These are phyloP conservation scores for Neurospora sp. DNA, from an alignment of 2,329 filamentous ascomycete genomes.

Conservation along the genomic window DNA sequence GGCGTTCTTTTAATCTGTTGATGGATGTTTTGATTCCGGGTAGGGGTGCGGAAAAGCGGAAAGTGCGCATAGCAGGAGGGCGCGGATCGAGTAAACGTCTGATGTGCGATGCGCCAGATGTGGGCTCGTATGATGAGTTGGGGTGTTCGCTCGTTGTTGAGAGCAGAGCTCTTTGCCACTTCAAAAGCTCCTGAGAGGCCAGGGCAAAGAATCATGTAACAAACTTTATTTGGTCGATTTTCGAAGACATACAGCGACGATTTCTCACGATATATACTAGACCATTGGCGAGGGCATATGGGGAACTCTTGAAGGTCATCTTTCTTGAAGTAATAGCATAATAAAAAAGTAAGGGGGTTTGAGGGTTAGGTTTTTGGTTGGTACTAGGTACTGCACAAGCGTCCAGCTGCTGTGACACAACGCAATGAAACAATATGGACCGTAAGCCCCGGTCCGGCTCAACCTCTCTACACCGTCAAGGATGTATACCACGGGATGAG, in stretches of 20 bases:
- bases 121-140: not conserved
- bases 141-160: not conserved
- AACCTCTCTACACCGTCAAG: too few species aligned
- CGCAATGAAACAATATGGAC: not conserved
- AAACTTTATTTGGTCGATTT: not conserved
- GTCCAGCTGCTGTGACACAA: not conserved
- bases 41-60: not conserved
- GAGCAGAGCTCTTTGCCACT: not conserved
- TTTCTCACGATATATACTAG: not conserved
- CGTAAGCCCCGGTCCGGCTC: not conserved
- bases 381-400: not conserved
- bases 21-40: not conserved
- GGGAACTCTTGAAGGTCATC: not conserved
- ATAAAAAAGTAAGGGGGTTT: not conserved
- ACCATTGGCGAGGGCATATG: not conserved
- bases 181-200: not conserved
- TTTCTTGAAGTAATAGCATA: not conserved
- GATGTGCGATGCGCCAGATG: not conserved
- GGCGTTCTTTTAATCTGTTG: constrained; percentile 1
- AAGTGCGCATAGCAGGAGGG: not conserved
- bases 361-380: not conserved
- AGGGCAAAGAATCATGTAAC: not conserved
- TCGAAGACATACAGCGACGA: not conserved
- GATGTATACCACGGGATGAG: too few species aligned
- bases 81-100: not conserved